Evolutionary conservation across 1,139 yeast species (phyloP).

Genomic region (Debaryomyces coudertii): DNA sequence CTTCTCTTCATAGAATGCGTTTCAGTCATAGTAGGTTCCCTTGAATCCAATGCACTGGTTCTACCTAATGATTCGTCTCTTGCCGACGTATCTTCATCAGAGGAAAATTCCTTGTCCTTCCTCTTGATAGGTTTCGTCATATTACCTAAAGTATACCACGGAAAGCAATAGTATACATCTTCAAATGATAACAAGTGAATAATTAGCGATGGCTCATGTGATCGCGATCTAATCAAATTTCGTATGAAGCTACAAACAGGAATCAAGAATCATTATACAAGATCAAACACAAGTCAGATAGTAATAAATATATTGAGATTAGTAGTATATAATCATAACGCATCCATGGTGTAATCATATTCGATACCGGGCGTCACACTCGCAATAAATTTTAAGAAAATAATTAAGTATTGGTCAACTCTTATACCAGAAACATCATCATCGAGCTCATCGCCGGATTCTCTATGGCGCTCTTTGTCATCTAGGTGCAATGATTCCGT

Average conservation of each 20-base stretch:
- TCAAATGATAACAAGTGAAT: neutral
- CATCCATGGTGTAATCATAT: conserved; percentile 96
- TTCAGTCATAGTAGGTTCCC: neutral
- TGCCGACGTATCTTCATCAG: neutral
- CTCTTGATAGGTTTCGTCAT: conserved; percentile 8
- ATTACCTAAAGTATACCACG: neutral
- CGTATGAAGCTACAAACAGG: neutral
- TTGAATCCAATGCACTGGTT: conserved; percentile 3
- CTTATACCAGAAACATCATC: conserved; percentile 45
- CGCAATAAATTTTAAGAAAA: conserved; percentile 89
- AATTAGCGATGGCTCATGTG: neutral
- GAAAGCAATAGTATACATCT: neutral
- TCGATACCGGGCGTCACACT: conserved; percentile 98
- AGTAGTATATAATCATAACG: conserved; percentile 41
- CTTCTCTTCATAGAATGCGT: neutral
- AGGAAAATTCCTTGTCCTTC: neutral
- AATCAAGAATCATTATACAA: neutral
- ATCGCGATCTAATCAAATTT: neutral
- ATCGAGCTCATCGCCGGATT: conserved; percentile 2
- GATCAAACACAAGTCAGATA: neutral
- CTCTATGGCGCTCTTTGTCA: conserved; percentile 34
- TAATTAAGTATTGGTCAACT: conserved; percentile 87
- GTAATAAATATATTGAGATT: neutral
- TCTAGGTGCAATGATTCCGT: conserved; percentile 21
- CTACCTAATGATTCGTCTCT: neutral